These are phyloP conservation scores for Ustilago nuda DNA, from an alignment of 1,284 basidiomycete species.

Conservation along the genomic window DNA sequence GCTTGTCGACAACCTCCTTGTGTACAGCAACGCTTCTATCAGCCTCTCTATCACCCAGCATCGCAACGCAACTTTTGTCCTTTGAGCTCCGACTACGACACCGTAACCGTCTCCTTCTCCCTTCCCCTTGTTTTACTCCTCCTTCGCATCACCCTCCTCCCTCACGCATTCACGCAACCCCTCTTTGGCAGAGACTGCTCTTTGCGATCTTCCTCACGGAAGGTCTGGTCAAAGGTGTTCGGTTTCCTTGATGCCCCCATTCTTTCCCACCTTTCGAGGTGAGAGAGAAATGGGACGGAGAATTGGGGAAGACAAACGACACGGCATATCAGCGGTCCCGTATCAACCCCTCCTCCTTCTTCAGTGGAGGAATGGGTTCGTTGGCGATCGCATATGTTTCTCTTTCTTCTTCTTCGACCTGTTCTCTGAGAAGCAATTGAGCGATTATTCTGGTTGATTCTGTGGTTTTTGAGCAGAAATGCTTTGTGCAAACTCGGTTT, in stretches of 20 bases:
- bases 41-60: neutral
- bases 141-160: neutral
- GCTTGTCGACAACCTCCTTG: neutral
- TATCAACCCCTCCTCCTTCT: conserved; percentile 47
- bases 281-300: conserved; percentile 16
- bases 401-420: too few relatives aligned
- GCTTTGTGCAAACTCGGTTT: neutral
- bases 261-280: neutral
- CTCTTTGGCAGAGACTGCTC: conserved; percentile 53
- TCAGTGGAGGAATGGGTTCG: conserved; percentile 53
- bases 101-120: neutral
- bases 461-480: neutral
- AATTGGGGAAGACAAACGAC: conserved; percentile 51
- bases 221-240: conserved; percentile 43
- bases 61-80: neutral
- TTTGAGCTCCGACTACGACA: neutral
- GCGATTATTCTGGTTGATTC: neutral
- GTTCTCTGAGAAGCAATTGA: neutral
- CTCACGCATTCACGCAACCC: conserved; percentile 14
- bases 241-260: conserved; percentile 40
- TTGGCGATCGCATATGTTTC: conserved; percentile 43
- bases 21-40: neutral
- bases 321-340: conserved; percentile 41
- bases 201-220: conserved; percentile 24
- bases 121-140: neutral